Conservation (phyloP, 2,329 filamentous ascomycete genomes). For the Fusarium napiforme region DNA sequence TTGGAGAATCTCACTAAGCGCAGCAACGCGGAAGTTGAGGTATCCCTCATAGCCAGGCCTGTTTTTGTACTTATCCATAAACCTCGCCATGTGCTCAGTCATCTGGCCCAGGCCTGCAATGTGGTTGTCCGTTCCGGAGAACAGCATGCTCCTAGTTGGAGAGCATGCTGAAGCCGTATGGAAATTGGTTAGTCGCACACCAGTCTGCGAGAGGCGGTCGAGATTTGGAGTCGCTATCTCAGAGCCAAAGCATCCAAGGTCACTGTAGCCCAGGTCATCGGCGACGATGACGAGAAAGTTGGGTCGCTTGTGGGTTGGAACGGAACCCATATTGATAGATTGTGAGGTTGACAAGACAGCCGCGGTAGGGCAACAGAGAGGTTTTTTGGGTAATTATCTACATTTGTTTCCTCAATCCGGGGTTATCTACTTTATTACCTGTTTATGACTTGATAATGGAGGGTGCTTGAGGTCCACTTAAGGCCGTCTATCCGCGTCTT, state of each 20-base stretch:
- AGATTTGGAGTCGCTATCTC: constrained; percentile 68
- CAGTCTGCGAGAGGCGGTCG: constrained; percentile 59
- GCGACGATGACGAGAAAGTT: constrained; percentile 46
- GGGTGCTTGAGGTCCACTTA: not conserved
- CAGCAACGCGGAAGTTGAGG: constrained; percentile 8
- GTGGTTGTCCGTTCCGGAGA: constrained; percentile 68
- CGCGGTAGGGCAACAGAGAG: not conserved
- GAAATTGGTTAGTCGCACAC: constrained; percentile 67
- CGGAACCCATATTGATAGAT: constrained; percentile 40
- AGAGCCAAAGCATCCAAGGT: constrained; percentile 57
- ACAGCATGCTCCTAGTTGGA: constrained; percentile 67
- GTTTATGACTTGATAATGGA: not conserved
- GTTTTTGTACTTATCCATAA: not conserved
- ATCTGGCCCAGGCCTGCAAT: constrained; percentile 65
- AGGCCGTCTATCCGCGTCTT: constrained; percentile 4
- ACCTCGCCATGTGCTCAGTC: constrained; percentile 51
- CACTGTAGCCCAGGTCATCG: constrained; percentile 45
- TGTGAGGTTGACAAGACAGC: not conserved
- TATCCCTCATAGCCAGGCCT: constrained; percentile 4
- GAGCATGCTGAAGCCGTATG: constrained; percentile 69
- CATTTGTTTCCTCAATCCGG: not conserved
- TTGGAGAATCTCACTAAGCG: constrained; percentile 1
- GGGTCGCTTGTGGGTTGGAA: constrained; percentile 44
- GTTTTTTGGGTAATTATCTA: not conserved
- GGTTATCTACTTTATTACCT: not conserved